phyloP scores from a whole-genome alignment of 352 stramenopile genomes.

The Phytophthora capsici region DNA sequence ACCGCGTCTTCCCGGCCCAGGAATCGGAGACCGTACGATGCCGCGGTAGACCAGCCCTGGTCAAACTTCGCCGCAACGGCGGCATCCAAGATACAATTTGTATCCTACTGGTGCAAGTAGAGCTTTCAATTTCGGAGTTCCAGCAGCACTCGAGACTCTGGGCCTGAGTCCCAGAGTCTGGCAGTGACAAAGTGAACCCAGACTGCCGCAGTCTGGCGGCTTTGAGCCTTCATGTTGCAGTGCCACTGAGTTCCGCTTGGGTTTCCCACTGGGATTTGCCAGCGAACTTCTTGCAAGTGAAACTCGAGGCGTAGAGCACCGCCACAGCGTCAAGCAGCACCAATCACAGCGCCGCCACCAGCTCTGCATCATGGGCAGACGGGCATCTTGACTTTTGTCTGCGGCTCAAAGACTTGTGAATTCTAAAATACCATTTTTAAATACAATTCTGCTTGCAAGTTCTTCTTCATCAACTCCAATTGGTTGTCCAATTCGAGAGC shows the following conservation, averaged over 20 bases:
- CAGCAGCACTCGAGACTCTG: too few species aligned
- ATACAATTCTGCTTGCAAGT: too few species aligned
- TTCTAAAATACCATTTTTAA: too few species aligned
- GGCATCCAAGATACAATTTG: too few species aligned
- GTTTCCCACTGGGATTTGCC: slow-evolving; percentile 23
- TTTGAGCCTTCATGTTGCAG: slow-evolving; percentile 7
- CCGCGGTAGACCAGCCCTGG: not conserved
- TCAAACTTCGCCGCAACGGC: too few species aligned
- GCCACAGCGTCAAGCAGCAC: slow-evolving; percentile 3
- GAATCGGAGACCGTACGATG: slow-evolving; percentile 12
- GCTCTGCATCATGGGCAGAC: slow-evolving; percentile 17
- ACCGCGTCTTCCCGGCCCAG: slow-evolving; percentile 3
- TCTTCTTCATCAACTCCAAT: not conserved
- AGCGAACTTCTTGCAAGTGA: slow-evolving; percentile 3
- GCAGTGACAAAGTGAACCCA: too few species aligned
- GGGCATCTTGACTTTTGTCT: not conserved
- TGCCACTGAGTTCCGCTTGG: slow-evolving; percentile 4
- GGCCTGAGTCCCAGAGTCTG: not conserved
- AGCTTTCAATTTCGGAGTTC: too few species aligned
- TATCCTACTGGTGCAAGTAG: too few species aligned
- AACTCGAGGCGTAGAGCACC: slow-evolving; percentile 10
- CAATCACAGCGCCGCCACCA: slow-evolving; percentile 24
- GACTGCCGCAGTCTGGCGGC: too few species aligned
- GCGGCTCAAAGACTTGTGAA: too few species aligned
- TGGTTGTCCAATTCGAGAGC: slow-evolving; percentile 1